A percentile compares a stretch with the other conserved stretches of the same genome.
These are phyloP conservation scores for Delitschia confertaspora DNA, from an alignment of 495 filamentous ascomycete genomes.

Conservation along the genomic window DNA sequence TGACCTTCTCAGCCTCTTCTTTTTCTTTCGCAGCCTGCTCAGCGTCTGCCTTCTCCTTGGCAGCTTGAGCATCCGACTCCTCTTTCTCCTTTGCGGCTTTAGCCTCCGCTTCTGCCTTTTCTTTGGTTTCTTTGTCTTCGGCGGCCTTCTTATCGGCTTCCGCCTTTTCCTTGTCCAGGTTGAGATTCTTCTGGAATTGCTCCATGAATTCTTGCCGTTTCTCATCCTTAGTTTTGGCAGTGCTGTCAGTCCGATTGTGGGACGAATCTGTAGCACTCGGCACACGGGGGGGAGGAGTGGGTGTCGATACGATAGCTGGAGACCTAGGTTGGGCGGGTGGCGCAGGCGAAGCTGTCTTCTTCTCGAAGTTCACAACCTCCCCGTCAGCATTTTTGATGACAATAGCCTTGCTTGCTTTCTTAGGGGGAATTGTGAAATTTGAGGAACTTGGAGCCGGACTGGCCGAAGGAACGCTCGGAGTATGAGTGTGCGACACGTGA, in stretches of 20 bases:
- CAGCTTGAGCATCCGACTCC: constrained; percentile 43
- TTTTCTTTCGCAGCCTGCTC: constrained; percentile 26
- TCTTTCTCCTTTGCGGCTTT: constrained; percentile 25
- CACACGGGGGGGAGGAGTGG: constrained; percentile 51
- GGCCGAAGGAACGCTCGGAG: constrained; percentile 49
- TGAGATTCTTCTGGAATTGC: constrained; percentile 54
- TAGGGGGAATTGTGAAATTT: constrained; percentile 46
- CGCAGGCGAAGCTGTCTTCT: constrained; percentile 47
- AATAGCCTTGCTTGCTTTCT: constrained; percentile 58
- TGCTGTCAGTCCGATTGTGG: constrained; percentile 51
- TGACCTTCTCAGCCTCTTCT: constrained; percentile 18
- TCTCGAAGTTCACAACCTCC: constrained; percentile 53
- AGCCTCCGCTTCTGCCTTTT: constrained; percentile 38
- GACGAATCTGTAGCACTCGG: constrained; percentile 43
- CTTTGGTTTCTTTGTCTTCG: constrained; percentile 43
- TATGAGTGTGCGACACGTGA: constrained; percentile 41
- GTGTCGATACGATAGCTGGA: constrained; percentile 53
- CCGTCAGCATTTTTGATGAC: constrained; percentile 72
- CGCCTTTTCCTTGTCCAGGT: constrained; percentile 45
- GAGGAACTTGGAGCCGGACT: constrained; percentile 40
- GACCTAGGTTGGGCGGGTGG: constrained; percentile 28
- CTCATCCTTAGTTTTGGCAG: constrained; percentile 60
- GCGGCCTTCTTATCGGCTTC: constrained; percentile 32
- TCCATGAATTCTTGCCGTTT: constrained; percentile 47
- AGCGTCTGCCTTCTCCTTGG: constrained; percentile 25